These are phyloP conservation scores for Fomitopsis betulina DNA, from an alignment of 1,284 basidiomycete genomes.

Conservation along the genomic window DNA sequence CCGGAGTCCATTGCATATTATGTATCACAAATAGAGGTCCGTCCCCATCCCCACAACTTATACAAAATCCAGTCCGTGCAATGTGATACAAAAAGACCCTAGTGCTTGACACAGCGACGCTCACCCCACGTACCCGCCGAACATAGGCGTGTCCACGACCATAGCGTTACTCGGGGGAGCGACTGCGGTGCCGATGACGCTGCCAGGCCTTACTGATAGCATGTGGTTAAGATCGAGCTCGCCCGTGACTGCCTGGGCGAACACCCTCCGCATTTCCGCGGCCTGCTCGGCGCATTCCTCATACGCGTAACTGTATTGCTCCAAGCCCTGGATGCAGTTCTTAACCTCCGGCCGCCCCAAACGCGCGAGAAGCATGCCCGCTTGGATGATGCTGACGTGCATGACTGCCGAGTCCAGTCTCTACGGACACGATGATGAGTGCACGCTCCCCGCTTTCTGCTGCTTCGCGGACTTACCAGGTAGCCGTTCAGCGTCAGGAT, in stretches of 20 bases:
- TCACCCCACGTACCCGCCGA: constrained; percentile 12
- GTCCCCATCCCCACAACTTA: background rate
- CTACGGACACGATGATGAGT: constrained; percentile 28
- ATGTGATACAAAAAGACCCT: background rate
- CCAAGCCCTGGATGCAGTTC: constrained; percentile 79
- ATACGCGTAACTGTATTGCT: constrained; percentile 84
- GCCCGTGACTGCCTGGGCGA: constrained; percentile 41
- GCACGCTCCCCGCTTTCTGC: background rate
- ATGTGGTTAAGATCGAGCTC: constrained; percentile 53
- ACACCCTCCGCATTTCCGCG: constrained; percentile 57
- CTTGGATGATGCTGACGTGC: constrained; percentile 79
- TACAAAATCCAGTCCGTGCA: constrained; percentile 1
- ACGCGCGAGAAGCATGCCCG: constrained; percentile 79
- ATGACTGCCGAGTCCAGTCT: constrained; percentile 81
- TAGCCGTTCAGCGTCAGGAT: constrained; percentile 83
- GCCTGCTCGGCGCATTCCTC: constrained; percentile 83
- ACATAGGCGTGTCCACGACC: constrained; percentile 17
- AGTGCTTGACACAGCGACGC: background rate
- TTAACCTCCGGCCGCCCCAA: constrained; percentile 75
- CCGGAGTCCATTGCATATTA: background rate
- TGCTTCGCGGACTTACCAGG: constrained; percentile 44
- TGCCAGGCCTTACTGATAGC: constrained; percentile 32
- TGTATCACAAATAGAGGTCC: background rate
- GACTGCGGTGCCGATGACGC: background rate
- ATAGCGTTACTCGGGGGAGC: constrained; percentile 12